Base-by-base conservation (phyloP, 2,329 filamentous ascomycete species). In the Diaporthe nobilis region DNA sequence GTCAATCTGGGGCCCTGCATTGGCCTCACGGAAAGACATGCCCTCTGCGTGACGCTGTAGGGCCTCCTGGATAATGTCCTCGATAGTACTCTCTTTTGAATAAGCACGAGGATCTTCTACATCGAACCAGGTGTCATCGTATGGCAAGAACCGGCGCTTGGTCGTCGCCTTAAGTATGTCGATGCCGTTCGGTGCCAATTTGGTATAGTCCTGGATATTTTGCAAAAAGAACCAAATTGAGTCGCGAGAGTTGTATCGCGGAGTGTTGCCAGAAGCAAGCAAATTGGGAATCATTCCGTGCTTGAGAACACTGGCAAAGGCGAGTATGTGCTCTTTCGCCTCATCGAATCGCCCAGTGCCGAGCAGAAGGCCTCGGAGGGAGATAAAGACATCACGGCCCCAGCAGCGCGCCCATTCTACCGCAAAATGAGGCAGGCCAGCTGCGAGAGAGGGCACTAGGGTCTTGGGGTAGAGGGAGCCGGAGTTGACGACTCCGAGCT, bases 211-310 rank as follows among this genome's bases (percentile, higher is more conserved):
- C 81, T 99, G 97, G 67, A 98, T 96, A 78, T 94, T 94, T 83
- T 99, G 97, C 71, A 99, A 85, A 87, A 97, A 98, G 88, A 98
- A 99, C 97, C 97, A 99, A 57, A 98, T 92, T 0, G 97, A 98
- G 84, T 99, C 97, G 77, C 97, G 91, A 58, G 97, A 96, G 83
- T 99, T 99, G 87, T 98, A 99, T 37, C 97, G 91, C 4, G 97
- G 97, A 22, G 93, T 89, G 76, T 93, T 94, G 9, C 97, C 96
- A 76, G 94, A 95, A 78, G 95, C 93, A 20, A 99, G 88, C 28
- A 99, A 89, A 81, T 99, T 99, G 20, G 97, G 97, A 75, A 99
- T 96, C 95, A 98, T 98, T 70, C 97, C 97, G 80, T 99, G 97
- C 87, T 99, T 99, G 79, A 99, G 87, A 15, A 99, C 96, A 82